phyloP scores from a whole-genome alignment of 1,139 yeast species.

The Pneumocystis sp. region DNA sequence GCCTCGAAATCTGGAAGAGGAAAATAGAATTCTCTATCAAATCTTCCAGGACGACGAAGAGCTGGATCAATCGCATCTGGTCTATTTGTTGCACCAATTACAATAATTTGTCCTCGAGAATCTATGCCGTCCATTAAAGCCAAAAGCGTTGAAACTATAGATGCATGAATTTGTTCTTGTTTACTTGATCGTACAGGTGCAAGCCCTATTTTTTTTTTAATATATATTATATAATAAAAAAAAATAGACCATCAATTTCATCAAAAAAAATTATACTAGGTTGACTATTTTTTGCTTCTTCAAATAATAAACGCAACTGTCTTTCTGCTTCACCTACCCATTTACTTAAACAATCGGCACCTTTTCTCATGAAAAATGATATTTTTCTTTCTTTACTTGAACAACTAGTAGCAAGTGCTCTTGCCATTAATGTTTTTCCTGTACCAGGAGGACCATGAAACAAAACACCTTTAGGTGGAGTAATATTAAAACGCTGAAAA shows the following conservation, averaged over 20 bases:
- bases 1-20: slow-evolving; percentile 80
- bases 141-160: slow-evolving; percentile 82
- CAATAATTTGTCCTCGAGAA: slow-evolving; percentile 88
- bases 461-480: slow-evolving; percentile 95
- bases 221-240: neutral
- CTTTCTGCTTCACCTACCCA: slow-evolving; percentile 99
- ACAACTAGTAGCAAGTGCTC: slow-evolving; percentile 92
- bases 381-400: slow-evolving; percentile 68
- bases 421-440: slow-evolving; percentile 95
- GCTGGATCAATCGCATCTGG: slow-evolving; percentile 98
- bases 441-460: slow-evolving; percentile 99
- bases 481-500: slow-evolving; percentile 74
- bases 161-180: slow-evolving; percentile 96
- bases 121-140: slow-evolving; percentile 99
- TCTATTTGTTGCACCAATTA: slow-evolving; percentile 94
- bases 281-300: slow-evolving; percentile 91
- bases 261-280: slow-evolving; percentile 93
- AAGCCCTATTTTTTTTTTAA: slow-evolving; percentile 22
- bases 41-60: slow-evolving; percentile 89
- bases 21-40: slow-evolving; percentile 91
- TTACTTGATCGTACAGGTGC: slow-evolving; percentile 96
- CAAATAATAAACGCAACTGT: slow-evolving; percentile 74
- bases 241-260: slow-evolving; percentile 67
- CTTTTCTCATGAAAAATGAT: slow-evolving; percentile 95
- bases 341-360: slow-evolving; percentile 91